These are phyloP conservation scores for Capronia epimyces DNA, from an alignment of 2,329 filamentous ascomycete species.

Conservation along the genomic window DNA sequence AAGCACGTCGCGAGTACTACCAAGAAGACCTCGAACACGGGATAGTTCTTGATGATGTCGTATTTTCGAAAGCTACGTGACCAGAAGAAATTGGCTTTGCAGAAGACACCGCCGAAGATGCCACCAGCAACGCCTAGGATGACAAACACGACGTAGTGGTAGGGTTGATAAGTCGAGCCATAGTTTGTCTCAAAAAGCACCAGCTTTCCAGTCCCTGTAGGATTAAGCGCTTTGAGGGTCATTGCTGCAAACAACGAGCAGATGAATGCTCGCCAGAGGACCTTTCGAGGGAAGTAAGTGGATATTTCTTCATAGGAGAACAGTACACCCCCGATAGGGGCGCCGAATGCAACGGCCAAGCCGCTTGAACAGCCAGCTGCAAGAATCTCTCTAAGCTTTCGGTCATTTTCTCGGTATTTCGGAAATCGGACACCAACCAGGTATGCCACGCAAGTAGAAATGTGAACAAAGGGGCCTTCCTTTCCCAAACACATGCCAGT, in stretches of 20 bases:
- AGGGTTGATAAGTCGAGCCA: conserved; percentile 49
- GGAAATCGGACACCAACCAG: conserved; percentile 49
- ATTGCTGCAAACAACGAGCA: conserved; percentile 54
- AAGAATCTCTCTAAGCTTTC: conserved; percentile 55
- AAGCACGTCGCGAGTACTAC: conserved; percentile 51
- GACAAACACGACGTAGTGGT: conserved; percentile 55
- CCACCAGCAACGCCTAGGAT: conserved; percentile 54
- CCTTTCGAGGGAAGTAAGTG: conserved; percentile 55
- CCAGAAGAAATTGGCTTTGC: conserved; percentile 54
- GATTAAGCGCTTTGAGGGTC: conserved; percentile 54
- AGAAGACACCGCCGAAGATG: conserved; percentile 55
- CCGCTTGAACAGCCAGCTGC: conserved; percentile 55
- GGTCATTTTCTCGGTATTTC: conserved; percentile 54
- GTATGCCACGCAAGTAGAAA: conserved; percentile 54
- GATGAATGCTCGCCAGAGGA: conserved; percentile 56
- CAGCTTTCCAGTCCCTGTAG: conserved; percentile 55
- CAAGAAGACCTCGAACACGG: conserved; percentile 52
- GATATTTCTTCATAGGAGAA: conserved; percentile 59
- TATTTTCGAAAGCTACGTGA: conserved; percentile 51
- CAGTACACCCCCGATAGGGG: conserved; percentile 57
- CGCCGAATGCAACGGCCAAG: conserved; percentile 57
- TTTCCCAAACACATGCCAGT: conserved; percentile 58
- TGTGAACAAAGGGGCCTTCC: conserved; percentile 59
- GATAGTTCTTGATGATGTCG: conserved; percentile 49
- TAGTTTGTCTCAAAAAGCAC: conserved; percentile 59